Evolutionary conservation across 2,329 filamentous ascomycete species (phyloP).

Genomic region (Diplodia mutila): DNA sequence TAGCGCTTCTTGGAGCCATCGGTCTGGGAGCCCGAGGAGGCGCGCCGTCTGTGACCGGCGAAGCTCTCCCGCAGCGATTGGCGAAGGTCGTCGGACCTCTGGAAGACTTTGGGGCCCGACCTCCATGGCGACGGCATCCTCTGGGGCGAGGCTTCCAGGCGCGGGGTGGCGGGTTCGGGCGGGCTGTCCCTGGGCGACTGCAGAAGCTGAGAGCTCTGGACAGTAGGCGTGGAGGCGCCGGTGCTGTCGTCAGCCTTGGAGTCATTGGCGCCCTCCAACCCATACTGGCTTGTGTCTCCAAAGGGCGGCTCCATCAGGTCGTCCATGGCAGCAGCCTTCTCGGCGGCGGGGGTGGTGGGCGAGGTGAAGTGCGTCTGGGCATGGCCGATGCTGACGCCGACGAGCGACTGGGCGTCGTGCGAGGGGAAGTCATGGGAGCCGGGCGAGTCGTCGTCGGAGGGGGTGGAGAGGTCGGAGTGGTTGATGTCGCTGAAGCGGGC

Average conservation of each 20-base stretch:
- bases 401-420: slow-evolving; percentile 50
- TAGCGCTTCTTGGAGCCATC: slow-evolving; percentile 43
- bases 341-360: slow-evolving; percentile 60
- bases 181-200: slow-evolving; percentile 28
- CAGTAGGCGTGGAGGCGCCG: neutral
- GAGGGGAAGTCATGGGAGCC: slow-evolving; percentile 37
- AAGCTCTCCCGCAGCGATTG: slow-evolving; percentile 45
- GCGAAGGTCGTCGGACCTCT: slow-evolving; percentile 41
- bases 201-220: slow-evolving; percentile 13
- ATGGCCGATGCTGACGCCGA: slow-evolving; percentile 63
- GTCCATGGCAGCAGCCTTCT: slow-evolving; percentile 62
- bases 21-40: slow-evolving; percentile 43
- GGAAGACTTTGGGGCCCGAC: slow-evolving; percentile 43
- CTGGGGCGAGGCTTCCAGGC: slow-evolving; percentile 23
- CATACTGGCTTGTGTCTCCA: slow-evolving; percentile 41
- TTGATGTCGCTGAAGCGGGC: slow-evolving; percentile 47
- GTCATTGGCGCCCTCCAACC: slow-evolving; percentile 33
- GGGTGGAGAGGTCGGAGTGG: slow-evolving; percentile 44
- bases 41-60: slow-evolving; percentile 42
- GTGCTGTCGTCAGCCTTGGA: slow-evolving; percentile 7
- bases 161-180: slow-evolving; percentile 4
- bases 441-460: slow-evolving; percentile 48
- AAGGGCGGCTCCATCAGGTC: slow-evolving; percentile 53
- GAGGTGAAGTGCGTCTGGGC: slow-evolving; percentile 61
- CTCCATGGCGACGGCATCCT: slow-evolving; percentile 53